Conservation (phyloP, 371 early-diverging fungal species). For the Haplosporangium sp. region DNA sequence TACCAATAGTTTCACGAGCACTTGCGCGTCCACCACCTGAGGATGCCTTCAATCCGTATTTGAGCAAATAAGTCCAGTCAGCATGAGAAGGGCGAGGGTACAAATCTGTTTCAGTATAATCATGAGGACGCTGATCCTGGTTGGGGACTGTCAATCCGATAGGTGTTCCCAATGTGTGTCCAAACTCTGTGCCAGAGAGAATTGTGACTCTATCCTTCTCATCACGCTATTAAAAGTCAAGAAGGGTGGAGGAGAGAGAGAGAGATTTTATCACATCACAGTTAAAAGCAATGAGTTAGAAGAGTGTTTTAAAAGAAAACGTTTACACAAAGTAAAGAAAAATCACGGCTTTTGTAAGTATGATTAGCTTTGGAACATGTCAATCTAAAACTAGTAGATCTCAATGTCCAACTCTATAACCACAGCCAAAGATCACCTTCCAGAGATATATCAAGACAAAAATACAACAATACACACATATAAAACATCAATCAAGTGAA, state of each 20-base stretch:
- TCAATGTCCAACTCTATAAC: no score
- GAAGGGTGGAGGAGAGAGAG: no score
- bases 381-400: no score
- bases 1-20: conserved; percentile 96
- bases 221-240: conserved; percentile 70
- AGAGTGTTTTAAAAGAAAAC: background rate
- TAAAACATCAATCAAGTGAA: background rate
- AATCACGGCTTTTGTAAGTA: no score
- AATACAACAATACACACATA: background rate
- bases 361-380: no score
- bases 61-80: conserved; percentile 95
- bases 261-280: no score
- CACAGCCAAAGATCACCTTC: background rate
- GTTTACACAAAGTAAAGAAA: no score
- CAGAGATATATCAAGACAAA: background rate
- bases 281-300: no score
- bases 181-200: conserved; percentile 93
- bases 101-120: conserved; percentile 93
- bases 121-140: conserved; percentile 95
- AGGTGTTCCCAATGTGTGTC: conserved; percentile 95
- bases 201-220: conserved; percentile 94
- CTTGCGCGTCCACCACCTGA: conserved; percentile 95
- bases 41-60: conserved; percentile 96
- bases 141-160: conserved; percentile 94
- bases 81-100: conserved; percentile 97